These are phyloP conservation scores for Thermomucor indicae-seudaticae DNA, from an alignment of 371 early-diverging fungal species.

Conservation along the genomic window DNA sequence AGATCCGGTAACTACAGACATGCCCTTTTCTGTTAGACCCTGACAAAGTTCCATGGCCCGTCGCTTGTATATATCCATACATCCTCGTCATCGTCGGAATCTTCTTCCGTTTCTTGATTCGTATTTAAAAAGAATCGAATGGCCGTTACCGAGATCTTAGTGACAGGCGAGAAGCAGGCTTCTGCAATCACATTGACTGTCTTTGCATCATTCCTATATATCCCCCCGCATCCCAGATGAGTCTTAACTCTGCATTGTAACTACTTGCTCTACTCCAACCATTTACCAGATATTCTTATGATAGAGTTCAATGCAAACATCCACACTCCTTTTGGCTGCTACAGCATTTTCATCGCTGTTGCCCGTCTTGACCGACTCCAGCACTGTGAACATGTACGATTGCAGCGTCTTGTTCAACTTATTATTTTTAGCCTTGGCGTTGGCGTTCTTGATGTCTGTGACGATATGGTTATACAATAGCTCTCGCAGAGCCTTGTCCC, in stretches of 20 bases:
- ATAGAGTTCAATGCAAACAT: conserved; percentile 94
- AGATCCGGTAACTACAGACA: conserved; percentile 54
- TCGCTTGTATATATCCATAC: not conserved
- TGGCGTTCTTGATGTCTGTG: conserved; percentile 88
- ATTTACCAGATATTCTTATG: conserved; percentile 86
- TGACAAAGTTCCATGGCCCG: not conserved
- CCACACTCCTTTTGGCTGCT: conserved; percentile 91
- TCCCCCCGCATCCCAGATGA: not conserved
- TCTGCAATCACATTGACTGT: conserved; percentile 96
- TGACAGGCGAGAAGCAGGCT: conserved; percentile 87
- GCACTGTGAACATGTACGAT: conserved; percentile 93
- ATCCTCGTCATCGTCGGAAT: conserved; percentile 56
- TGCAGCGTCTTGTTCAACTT: conserved; percentile 93
- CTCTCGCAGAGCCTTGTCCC: conserved; percentile 87
- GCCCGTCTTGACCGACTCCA: conserved; percentile 51
- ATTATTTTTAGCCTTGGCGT: conserved; percentile 91
- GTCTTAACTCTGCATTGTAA: not conserved
- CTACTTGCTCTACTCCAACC: not conserved
- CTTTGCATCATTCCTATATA: conserved; percentile 82
- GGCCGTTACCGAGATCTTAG: conserved; percentile 89
- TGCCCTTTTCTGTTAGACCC: too few species aligned
- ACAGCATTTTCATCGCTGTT: conserved; percentile 71
- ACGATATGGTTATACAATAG: conserved; percentile 89
- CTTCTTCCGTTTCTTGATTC: conserved; percentile 70
- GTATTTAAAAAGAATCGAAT: conserved; percentile 91